Conservation (phyloP, 306 rosid species). For the Ceratonia siliqua region DNA sequence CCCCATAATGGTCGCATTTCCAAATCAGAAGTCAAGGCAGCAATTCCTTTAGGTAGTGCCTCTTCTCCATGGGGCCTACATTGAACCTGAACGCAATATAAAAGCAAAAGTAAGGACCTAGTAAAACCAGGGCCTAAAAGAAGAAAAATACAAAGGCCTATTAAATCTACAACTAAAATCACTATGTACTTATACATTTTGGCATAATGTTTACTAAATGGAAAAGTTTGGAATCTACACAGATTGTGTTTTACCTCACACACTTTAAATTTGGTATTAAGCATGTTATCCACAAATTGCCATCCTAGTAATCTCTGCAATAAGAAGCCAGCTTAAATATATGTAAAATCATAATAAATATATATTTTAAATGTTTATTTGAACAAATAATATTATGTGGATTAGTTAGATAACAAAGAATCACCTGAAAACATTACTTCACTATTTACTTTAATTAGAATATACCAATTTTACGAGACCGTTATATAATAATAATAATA, state of each 20-base stretch:
- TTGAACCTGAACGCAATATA: constrained; percentile 16
- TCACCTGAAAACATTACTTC: neutral
- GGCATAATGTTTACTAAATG: neutral
- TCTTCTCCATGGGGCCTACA: constrained; percentile 33
- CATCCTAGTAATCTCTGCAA: constrained; percentile 31
- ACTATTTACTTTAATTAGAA: no score
- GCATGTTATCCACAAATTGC: constrained; percentile 26
- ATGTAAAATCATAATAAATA: neutral
- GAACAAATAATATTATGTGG: neutral
- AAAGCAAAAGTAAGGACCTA: neutral
- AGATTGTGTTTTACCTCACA: constrained; percentile 32
- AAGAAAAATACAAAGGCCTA: no score
- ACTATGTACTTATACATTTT: no score
- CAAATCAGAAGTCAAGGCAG: constrained; percentile 43
- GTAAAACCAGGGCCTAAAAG: neutral
- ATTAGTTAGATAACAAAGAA: neutral
- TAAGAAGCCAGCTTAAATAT: neutral
- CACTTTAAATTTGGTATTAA: neutral
- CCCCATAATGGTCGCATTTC: constrained; percentile 51
- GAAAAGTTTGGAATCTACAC: neutral
- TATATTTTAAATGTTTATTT: neutral
- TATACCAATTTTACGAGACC: neutral
- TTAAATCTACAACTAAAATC: no score
- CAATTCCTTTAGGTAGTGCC: constrained; percentile 46
- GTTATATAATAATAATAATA: neutral